Evolutionary conservation across 768 basidiomycete genomes (phyloP).

Genomic region (Mycena alexandri): DNA sequence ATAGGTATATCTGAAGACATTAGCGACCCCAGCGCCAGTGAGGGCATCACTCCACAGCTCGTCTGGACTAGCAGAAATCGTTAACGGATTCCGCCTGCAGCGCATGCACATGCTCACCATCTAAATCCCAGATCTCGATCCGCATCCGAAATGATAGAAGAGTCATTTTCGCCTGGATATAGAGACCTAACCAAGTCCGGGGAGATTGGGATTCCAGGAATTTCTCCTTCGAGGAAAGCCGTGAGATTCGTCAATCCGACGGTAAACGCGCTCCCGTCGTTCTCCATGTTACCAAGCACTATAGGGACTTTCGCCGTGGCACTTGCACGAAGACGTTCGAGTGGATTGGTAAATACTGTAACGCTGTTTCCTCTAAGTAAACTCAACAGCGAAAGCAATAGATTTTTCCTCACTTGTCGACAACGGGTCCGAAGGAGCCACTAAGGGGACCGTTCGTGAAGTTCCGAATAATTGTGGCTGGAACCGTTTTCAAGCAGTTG

Average conservation of each 20-base stretch:
- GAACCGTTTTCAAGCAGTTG: slow-evolving; percentile 39
- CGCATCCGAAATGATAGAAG: slow-evolving; percentile 26
- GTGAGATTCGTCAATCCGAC: slow-evolving; percentile 34
- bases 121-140: slow-evolving; percentile 25
- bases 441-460: slow-evolving; percentile 36
- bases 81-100: neutral
- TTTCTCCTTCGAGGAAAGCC: slow-evolving; percentile 17
- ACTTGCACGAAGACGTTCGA: slow-evolving; percentile 27
- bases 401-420: slow-evolving; percentile 26
- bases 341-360: slow-evolving; percentile 28
- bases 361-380: neutral
- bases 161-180: slow-evolving; percentile 35
- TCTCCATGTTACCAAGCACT: slow-evolving; percentile 33
- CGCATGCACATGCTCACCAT: slow-evolving; percentile 25
- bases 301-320: slow-evolving; percentile 34
- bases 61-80: slow-evolving; percentile 30
- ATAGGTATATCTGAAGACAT: too few species aligned
- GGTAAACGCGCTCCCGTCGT: slow-evolving; percentile 33
- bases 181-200: slow-evolving; percentile 26
- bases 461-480: slow-evolving; percentile 33
- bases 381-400: too few species aligned
- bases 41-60: slow-evolving; percentile 8
- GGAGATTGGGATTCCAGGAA: slow-evolving; percentile 4
- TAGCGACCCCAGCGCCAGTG: too few species aligned
- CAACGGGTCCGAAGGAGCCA: slow-evolving; percentile 16